phyloP scores from a whole-genome alignment of 2,329 filamentous ascomycete genomes.

The Ceratocystis lukuohia region DNA sequence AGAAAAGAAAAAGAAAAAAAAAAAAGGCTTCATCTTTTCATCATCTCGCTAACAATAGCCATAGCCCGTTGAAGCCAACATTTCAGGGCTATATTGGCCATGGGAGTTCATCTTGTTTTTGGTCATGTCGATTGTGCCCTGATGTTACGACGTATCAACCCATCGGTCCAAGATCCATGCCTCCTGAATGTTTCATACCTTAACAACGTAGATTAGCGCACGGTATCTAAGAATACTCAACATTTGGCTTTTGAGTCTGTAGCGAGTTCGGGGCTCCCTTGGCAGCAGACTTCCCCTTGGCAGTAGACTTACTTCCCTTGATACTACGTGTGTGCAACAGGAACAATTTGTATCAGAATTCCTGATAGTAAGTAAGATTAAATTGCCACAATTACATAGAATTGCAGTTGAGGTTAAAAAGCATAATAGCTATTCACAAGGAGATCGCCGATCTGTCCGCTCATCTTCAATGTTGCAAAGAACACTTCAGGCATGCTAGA shows the following conservation, averaged over 20 bases:
- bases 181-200: not conserved
- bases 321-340: not conserved
- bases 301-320: no score
- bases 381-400: not conserved
- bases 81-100: not conserved
- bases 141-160: not conserved
- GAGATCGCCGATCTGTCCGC: no score
- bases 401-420: no score
- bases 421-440: no score
- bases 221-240: slow-evolving; percentile 4
- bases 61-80: not conserved
- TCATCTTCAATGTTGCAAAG: no score
- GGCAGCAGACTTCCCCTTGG: not conserved
- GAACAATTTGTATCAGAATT: not conserved
- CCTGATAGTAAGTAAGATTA: not conserved
- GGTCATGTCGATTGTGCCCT: not conserved
- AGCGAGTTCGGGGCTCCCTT: not conserved
- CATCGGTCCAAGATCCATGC: not conserved
- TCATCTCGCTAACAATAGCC: no score
- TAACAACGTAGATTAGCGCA: not conserved
- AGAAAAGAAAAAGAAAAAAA: not conserved
- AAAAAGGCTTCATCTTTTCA: not conserved
- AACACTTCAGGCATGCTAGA: no score
- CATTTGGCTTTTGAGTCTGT: not conserved
- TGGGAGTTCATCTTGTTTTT: not conserved